These are phyloP conservation scores for Coprinopsis sp. DNA, from an alignment of 768 basidiomycete species.

Conservation along the genomic window DNA sequence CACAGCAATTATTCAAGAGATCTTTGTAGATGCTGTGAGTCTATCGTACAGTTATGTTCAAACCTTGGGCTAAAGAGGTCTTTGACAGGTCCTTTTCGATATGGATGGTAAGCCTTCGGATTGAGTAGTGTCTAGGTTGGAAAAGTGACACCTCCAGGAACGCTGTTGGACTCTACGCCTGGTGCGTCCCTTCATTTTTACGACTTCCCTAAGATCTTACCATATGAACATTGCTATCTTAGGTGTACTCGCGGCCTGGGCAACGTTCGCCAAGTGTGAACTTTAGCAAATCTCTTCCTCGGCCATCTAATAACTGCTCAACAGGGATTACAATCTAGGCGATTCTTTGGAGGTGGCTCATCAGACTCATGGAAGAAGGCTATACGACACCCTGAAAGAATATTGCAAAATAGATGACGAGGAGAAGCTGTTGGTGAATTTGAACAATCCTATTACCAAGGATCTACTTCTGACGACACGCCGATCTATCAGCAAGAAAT, in stretches of 20 bases:
- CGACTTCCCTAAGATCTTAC: too few relatives aligned
- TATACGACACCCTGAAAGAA: constrained; percentile 70
- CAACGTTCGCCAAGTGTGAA: constrained; percentile 60
- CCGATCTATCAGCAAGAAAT: constrained; percentile 51
- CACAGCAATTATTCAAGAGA: constrained; percentile 12
- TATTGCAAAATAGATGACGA: constrained; percentile 62
- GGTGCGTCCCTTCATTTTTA: too few relatives aligned
- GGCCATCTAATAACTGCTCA: too few relatives aligned
- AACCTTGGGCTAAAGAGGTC: neutral
- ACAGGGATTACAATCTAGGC: constrained; percentile 54
- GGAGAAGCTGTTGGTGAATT: constrained; percentile 47
- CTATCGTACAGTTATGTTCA: neutral
- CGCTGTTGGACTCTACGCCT: constrained; percentile 80
- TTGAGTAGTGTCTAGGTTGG: constrained; percentile 32
- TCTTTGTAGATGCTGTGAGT: constrained; percentile 53
- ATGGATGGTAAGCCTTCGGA: too few relatives aligned
- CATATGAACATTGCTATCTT: too few relatives aligned
- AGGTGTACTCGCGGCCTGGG: constrained; percentile 77
- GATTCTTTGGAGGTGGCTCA: constrained; percentile 45
- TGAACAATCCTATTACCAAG: neutral
- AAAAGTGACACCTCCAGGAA: constrained; percentile 37
- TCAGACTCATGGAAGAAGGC: constrained; percentile 69
- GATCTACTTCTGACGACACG: constrained; percentile 2
- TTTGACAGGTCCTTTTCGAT: constrained; percentile 56
- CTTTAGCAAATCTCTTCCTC: too few relatives aligned